Conservation (phyloP, 176 grass and related monocot genomes). For the Thinopyrum elongatum region DNA sequence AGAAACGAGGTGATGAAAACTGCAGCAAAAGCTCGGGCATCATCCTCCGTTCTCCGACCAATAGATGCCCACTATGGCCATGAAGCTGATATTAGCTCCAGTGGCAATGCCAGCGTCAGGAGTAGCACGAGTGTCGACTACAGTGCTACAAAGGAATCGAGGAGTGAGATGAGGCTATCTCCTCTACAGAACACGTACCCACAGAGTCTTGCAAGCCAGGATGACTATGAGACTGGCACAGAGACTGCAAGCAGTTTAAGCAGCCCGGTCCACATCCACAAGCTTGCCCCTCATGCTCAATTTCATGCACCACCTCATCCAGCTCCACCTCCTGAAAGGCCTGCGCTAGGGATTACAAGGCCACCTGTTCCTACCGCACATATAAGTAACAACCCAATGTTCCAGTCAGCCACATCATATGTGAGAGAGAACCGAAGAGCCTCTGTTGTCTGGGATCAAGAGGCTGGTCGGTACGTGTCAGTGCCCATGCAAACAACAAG, state of each 20-base stretch:
- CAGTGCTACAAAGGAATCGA: conserved; percentile 60
- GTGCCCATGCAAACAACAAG: not conserved
- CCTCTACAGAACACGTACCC: conserved; percentile 64
- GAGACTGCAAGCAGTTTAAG: conserved; percentile 52
- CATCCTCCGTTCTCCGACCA: conserved; percentile 87
- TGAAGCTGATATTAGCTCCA: conserved; percentile 74
- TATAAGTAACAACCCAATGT: conserved; percentile 75
- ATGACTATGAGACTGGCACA: conserved; percentile 74
- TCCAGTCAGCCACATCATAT: conserved; percentile 71
- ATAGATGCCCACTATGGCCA: conserved; percentile 46
- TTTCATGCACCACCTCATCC: conserved; percentile 34
- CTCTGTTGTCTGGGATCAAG: no score
- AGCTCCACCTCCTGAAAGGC: conserved; percentile 35
- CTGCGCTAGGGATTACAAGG: conserved; percentile 4
- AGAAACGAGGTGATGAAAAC: conserved; percentile 81
- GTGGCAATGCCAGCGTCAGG: conserved; percentile 59
- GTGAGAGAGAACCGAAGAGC: conserved; percentile 44
- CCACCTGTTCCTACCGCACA: conserved; percentile 49
- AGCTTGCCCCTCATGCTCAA: conserved; percentile 30
- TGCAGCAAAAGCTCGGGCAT: conserved; percentile 92
- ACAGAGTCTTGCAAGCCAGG: conserved; percentile 70
- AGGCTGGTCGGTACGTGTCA: conserved; percentile 78
- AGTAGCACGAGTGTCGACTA: conserved; percentile 70
- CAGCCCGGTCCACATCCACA: conserved; percentile 64
- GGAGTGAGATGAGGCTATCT: conserved; percentile 58